Conservation (phyloP, 2,329 filamentous ascomycete species). For the Fusarium sp. region DNA sequence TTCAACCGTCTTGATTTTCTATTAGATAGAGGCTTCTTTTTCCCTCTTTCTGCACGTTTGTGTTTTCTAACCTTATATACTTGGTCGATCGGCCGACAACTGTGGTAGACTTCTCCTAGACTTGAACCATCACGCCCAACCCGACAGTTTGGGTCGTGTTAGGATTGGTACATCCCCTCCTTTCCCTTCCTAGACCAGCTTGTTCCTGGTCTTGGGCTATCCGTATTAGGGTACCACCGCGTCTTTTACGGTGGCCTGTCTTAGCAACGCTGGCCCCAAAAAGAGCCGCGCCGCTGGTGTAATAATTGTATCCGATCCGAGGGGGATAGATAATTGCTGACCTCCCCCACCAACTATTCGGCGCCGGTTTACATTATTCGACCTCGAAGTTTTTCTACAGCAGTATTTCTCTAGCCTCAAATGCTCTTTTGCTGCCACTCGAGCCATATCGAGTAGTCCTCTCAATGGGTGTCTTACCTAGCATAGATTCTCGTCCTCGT, state of each 20-base stretch:
- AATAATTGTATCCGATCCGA: conserved; percentile 42
- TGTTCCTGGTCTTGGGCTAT: conserved; percentile 45
- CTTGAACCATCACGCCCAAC: conserved; percentile 36
- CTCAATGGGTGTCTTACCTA: conserved; percentile 68
- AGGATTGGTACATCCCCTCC: conserved; percentile 46
- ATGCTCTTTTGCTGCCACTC: conserved; percentile 44
- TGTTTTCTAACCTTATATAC: conserved; percentile 17
- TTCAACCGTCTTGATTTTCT: conserved; percentile 14
- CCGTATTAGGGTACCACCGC: conserved; percentile 44
- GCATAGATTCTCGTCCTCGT: conserved; percentile 62
- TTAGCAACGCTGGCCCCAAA: conserved; percentile 39
- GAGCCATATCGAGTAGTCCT: conserved; percentile 48
- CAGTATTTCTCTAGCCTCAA: conserved; percentile 28
- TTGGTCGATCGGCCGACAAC: conserved; percentile 35
- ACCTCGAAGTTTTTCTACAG: conserved; percentile 28
- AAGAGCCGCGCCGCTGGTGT: conserved; percentile 45
- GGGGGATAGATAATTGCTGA: conserved; percentile 45
- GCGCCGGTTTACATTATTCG: conserved; percentile 32
- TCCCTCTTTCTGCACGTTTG: conserved; percentile 23
- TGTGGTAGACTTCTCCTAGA: conserved; percentile 31
- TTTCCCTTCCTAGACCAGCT: conserved; percentile 42
- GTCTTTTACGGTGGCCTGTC: conserved; percentile 45
- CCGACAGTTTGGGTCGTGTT: conserved; percentile 49
- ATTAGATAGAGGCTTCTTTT: conserved; percentile 15
- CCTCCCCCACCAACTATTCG: conserved; percentile 34